These are phyloP conservation scores for Peltaster fructicola DNA, from an alignment of 2,329 filamentous ascomycete species.

Conservation along the genomic window DNA sequence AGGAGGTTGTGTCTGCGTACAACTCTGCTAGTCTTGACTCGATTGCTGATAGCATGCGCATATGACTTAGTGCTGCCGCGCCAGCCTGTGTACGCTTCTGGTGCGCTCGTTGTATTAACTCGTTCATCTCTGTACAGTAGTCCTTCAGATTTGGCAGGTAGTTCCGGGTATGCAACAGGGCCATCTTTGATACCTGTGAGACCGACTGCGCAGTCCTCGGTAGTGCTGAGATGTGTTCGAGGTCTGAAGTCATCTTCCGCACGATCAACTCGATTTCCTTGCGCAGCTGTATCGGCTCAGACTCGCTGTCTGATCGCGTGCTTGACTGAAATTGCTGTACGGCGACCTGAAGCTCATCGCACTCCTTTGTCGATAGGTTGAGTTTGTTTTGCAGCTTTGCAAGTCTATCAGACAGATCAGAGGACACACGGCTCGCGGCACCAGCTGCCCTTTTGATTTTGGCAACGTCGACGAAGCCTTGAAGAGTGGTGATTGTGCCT, in stretches of 20 bases:
- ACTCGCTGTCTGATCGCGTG: constrained; percentile 8
- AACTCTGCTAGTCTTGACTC: constrained; percentile 58
- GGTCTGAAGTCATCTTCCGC: constrained; percentile 75
- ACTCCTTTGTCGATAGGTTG: constrained; percentile 23
- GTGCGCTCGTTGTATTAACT: constrained; percentile 32
- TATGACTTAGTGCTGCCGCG: constrained; percentile 48
- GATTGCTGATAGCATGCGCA: constrained; percentile 67
- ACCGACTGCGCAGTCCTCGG: constrained; percentile 47
- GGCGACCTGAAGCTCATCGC: constrained; percentile 26
- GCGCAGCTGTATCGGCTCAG: constrained; percentile 51
- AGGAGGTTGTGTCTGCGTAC: constrained; percentile 50
- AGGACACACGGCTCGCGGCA: constrained; percentile 44
- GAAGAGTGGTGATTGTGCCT: constrained; percentile 38
- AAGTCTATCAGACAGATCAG: constrained; percentile 42
- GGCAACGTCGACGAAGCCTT: constrained; percentile 59
- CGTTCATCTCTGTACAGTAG: constrained; percentile 38
- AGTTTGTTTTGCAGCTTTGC: constrained; percentile 24
- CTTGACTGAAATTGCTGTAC: constrained; percentile 25
- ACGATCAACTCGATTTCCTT: constrained; percentile 74
- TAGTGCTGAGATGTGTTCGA: constrained; percentile 56
- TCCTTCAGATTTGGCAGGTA: constrained; percentile 43
- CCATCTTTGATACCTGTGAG: constrained; percentile 45
- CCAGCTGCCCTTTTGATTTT: constrained; percentile 56
- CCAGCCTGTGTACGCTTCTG: constrained; percentile 52
- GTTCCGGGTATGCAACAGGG: constrained; percentile 44